Evolutionary conservation across 768 basidiomycete species (phyloP).

Genomic region (Lactarius pseudohatsudake): DNA sequence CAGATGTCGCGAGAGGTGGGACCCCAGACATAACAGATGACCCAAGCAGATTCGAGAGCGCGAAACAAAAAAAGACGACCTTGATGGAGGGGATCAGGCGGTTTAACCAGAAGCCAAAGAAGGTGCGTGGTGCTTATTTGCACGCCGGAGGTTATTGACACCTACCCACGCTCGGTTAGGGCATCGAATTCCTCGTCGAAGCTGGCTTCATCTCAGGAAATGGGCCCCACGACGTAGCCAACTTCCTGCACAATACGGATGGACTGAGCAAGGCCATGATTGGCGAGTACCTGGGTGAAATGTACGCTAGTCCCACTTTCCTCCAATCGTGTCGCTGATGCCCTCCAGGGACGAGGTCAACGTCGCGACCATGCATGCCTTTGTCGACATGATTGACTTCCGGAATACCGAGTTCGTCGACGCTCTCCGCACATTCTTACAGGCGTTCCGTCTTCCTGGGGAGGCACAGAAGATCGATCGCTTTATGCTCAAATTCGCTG

Average conservation of each 20-base stretch:
- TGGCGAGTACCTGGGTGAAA: slow-evolving; percentile 97
- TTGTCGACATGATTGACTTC: slow-evolving; percentile 92
- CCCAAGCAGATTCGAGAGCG: slow-evolving; percentile 88
- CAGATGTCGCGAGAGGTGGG: slow-evolving; percentile 57
- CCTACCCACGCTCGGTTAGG: slow-evolving; percentile 47
- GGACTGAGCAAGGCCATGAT: slow-evolving; percentile 95
- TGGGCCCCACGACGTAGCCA: slow-evolving; percentile 75
- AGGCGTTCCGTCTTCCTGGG: slow-evolving; percentile 95
- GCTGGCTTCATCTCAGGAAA: slow-evolving; percentile 79
- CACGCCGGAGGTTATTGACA: not conserved
- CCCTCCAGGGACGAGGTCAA: slow-evolving; percentile 76
- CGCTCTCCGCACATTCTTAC: slow-evolving; percentile 85
- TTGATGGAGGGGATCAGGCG: slow-evolving; percentile 93
- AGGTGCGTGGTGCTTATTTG: slow-evolving; percentile 47
- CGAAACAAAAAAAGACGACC: slow-evolving; percentile 95
- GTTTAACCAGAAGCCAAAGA: slow-evolving; percentile 99
- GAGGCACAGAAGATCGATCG: slow-evolving; percentile 99
- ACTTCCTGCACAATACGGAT: slow-evolving; percentile 83
- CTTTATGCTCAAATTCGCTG: slow-evolving; percentile 98
- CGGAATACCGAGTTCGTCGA: slow-evolving; percentile 79
- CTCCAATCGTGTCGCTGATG: not conserved
- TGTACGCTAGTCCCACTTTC: slow-evolving; percentile 51
- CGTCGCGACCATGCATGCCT: slow-evolving; percentile 94
- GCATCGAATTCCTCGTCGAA: slow-evolving; percentile 85
- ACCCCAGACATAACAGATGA: slow-evolving; percentile 88